phyloP scores from a whole-genome alignment of 2,329 filamentous ascomycete genomes.

The Botryotinia convoluta region DNA sequence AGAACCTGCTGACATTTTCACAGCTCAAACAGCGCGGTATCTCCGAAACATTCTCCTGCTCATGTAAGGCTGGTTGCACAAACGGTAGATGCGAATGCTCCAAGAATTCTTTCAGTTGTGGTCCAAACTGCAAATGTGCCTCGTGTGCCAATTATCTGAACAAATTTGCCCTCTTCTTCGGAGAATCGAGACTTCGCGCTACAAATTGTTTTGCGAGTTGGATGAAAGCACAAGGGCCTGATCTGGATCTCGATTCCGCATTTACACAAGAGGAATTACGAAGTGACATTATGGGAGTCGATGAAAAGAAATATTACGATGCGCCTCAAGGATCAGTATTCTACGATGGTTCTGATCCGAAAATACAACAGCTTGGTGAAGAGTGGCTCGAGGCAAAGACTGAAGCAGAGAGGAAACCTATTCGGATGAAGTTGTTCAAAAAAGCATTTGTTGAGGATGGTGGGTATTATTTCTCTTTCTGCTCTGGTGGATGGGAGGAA shows the following conservation, averaged over 20 bases:
- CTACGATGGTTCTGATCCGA: neutral
- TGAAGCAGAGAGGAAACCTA: conserved; percentile 1
- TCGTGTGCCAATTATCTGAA: conserved; percentile 13
- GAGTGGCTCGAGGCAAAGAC: conserved; percentile 10
- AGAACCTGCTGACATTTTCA: neutral
- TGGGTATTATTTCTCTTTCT: conserved; percentile 4
- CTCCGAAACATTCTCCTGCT: neutral
- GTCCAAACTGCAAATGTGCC: conserved; percentile 9
- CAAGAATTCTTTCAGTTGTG: conserved; percentile 8
- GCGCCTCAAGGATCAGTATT: conserved; percentile 5
- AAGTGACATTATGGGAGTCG: conserved; percentile 14
- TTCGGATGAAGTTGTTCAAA: conserved; percentile 7
- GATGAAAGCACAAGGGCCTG: neutral
- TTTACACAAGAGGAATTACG: conserved; percentile 7
- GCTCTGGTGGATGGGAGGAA: conserved; percentile 11
- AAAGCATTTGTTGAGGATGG: conserved; percentile 7
- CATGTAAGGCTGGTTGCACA: neutral
- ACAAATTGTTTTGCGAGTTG: conserved; percentile 15
- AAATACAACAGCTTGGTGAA: conserved; percentile 1
- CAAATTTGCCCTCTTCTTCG: conserved; percentile 10
- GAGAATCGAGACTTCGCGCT: neutral
- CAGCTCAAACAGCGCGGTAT: neutral
- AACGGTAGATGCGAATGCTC: conserved; percentile 10
- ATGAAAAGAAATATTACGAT: conserved; percentile 14
- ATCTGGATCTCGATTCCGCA: conserved; percentile 6